Conservation (phyloP, 768 basidiomycete species). For the Candolleomyces efflorescens region DNA sequence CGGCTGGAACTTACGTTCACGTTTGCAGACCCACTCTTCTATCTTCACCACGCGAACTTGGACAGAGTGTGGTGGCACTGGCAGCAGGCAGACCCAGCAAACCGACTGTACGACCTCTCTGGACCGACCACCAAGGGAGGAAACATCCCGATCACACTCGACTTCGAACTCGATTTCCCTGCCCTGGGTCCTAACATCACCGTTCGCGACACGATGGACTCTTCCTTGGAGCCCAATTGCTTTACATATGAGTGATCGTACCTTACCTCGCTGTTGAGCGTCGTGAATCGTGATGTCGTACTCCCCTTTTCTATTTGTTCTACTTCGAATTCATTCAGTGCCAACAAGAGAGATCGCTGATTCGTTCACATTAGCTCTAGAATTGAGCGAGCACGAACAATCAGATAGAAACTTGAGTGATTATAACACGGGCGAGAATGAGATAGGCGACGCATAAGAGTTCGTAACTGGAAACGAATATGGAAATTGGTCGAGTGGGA, state of each 20-base stretch:
- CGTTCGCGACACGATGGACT: constrained; percentile 2
- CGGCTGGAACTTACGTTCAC: background rate
- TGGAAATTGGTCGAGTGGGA: too few species aligned
- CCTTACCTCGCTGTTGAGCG: too few species aligned
- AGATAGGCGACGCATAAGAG: too few species aligned
- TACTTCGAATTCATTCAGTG: too few species aligned
- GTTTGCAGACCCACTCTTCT: background rate
- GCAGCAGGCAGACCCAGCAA: background rate
- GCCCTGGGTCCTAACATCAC: constrained; percentile 3
- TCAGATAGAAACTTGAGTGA: too few species aligned
- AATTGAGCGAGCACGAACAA: too few species aligned
- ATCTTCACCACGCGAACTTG: background rate
- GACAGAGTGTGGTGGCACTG: constrained; percentile 1
- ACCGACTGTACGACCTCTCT: background rate
- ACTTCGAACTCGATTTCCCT: constrained; percentile 2
- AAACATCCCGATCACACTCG: background rate
- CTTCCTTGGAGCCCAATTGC: background rate
- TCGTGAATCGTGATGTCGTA: too few species aligned
- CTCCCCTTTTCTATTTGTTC: too few species aligned
- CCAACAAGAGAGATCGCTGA: too few species aligned
- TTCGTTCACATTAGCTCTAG: too few species aligned
- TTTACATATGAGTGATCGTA: constrained; percentile 1
- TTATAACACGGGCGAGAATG: too few species aligned
- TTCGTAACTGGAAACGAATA: too few species aligned
- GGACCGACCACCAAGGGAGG: background rate